Conservation (phyloP, 1,284 basidiomycete genomes). For the Pascua sp. region DNA sequence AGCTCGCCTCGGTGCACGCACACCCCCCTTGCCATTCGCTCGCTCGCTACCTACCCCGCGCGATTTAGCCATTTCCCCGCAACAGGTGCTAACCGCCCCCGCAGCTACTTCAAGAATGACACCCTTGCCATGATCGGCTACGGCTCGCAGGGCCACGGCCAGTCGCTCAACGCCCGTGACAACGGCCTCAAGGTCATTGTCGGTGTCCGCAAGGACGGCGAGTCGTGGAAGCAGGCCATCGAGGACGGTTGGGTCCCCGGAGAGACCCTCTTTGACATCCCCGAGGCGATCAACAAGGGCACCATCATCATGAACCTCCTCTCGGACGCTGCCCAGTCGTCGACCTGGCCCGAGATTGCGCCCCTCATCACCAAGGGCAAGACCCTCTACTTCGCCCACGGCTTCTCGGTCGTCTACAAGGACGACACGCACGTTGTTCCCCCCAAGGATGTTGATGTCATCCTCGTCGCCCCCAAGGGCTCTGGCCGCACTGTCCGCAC, state of each 20-base stretch:
- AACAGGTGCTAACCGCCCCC: too few species aligned
- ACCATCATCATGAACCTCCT: slow-evolving; percentile 99
- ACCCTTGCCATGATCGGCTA: slow-evolving; percentile 98
- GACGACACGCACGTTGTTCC: slow-evolving; percentile 92
- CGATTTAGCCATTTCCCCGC: too few species aligned
- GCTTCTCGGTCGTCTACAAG: slow-evolving; percentile 99
- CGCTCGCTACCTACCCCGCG: slow-evolving; percentile 3
- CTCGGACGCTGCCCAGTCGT: slow-evolving; percentile 95
- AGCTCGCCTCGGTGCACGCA: not conserved
- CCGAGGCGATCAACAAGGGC: slow-evolving; percentile 91
- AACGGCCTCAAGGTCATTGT: slow-evolving; percentile 98
- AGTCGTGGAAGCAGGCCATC: slow-evolving; percentile 87
- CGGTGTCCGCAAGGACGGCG: slow-evolving; percentile 95
- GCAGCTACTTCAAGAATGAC: slow-evolving; percentile 91
- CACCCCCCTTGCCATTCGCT: not conserved
- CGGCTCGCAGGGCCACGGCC: slow-evolving; percentile 95
- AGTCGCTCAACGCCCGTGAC: slow-evolving; percentile 97
- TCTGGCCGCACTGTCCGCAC: slow-evolving; percentile 98
- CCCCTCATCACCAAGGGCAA: slow-evolving; percentile 98
- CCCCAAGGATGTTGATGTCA: slow-evolving; percentile 93
- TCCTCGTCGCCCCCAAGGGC: slow-evolving; percentile 98
- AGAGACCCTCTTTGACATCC: slow-evolving; percentile 96
- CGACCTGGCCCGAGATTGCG: slow-evolving; percentile 83
- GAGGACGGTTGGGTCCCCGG: slow-evolving; percentile 99
- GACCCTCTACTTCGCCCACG: slow-evolving; percentile 99